Evolutionary conservation across 768 basidiomycete species (phyloP), one percentile per base, ranked within the genome.

Genomic region (Porphyrellus cyaneotinctus): DNA sequence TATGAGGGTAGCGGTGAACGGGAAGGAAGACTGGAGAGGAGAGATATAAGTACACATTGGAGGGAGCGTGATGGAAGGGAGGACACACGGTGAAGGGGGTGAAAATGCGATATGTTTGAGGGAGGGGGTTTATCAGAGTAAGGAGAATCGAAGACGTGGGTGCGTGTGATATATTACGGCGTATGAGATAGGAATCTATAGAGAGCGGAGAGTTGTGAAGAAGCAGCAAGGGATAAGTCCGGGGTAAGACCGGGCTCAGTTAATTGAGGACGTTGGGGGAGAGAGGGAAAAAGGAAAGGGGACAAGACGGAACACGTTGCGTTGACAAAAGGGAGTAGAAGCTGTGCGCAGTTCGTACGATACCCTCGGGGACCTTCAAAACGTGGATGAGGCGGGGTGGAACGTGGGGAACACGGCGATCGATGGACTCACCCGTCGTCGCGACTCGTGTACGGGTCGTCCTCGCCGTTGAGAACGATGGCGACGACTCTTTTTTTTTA

Each of bases 11-110:
- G 56, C 17, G 14, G 59, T 52, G 56, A 58, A 58, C 15, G 53
- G 45, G 48, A 53, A 47, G 37, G 56, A 20, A 5, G 59, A 42
- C 58, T 64, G 61, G 43, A 53, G 58, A 20, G 58, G 63, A 43
- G 61, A 61, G 36, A 66, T 61, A 64, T 67, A 67, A 65, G 63
- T 60, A 60, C 59, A 67, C 65, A 65, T 65, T 60, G 49, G 47
- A 20, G 53, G 18, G 53, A 47, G 53, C 54, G 50, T 59, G 63
- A 52, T 30, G 41, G 52, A 32, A 37, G 47, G 48, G 58, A 42
- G 51, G 37, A 65, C 61, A 53, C 50, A 63, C 59, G 37, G 50
- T 56, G 66, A 65, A 54, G 48, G 53, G 54, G 49, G 35, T 38
- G 46, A 54, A 42, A 49, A 41, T 18, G 60, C 22, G 49, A 49